Percentiles rank a stretch among this genome's conserved stretches.
These are phyloP conservation scores for Croton setiger DNA, from an alignment of 441 rosid genomes.

Conservation along the genomic window DNA sequence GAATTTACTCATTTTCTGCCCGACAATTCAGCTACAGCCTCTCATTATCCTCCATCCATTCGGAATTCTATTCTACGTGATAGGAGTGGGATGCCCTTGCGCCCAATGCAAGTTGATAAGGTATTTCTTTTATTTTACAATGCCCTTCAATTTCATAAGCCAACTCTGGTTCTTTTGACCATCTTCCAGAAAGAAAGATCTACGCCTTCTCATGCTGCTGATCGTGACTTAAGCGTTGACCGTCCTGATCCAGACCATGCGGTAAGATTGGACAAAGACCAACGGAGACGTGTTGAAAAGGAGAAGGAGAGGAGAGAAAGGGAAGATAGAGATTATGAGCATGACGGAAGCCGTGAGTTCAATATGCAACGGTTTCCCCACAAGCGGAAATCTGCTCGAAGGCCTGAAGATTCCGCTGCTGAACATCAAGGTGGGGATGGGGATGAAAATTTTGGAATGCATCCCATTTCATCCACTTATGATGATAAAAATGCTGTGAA, in stretches of 20 bases:
- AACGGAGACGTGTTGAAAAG: slow-evolving; percentile 62
- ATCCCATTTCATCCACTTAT: slow-evolving; percentile 47
- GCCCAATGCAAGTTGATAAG: slow-evolving; percentile 65
- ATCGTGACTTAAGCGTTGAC: slow-evolving; percentile 56
- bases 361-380: slow-evolving; percentile 51
- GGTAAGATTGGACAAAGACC: slow-evolving; percentile 68
- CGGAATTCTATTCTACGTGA: slow-evolving; percentile 60
- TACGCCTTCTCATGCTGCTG: slow-evolving; percentile 44
- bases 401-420: slow-evolving; percentile 43
- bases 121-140: slow-evolving; percentile 37
- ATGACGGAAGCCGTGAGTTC: slow-evolving; percentile 56
- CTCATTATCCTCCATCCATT: slow-evolving; percentile 45
- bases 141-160: slow-evolving; percentile 22
- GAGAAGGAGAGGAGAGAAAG: slow-evolving; percentile 63
- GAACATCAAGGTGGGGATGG: slow-evolving; percentile 70
- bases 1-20: slow-evolving; percentile 95
- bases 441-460: slow-evolving; percentile 48
- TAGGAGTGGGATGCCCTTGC: slow-evolving; percentile 56
- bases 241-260: slow-evolving; percentile 59
- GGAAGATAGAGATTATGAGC: slow-evolving; percentile 60
- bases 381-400: slow-evolving; percentile 44
- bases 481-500: slow-evolving; percentile 68
- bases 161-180: slow-evolving; percentile 25
- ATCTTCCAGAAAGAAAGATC: slow-evolving; percentile 70
- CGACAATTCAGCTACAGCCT: slow-evolving; percentile 68